These are phyloP conservation scores for Yamadazyma dendronema DNA, from an alignment of 1,139 yeast genomes.

Conservation along the genomic window DNA sequence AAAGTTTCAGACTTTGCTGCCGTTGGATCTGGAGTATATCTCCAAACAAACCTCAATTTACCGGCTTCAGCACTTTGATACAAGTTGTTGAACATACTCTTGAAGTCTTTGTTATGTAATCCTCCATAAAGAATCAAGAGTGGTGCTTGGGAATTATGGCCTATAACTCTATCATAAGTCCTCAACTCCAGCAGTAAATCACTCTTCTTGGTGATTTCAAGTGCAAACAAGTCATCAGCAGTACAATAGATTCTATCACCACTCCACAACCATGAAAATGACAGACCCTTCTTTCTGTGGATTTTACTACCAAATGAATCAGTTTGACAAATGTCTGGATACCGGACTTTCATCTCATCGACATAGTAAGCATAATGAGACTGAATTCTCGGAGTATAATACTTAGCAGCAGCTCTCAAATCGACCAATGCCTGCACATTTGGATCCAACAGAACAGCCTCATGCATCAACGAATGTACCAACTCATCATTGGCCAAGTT, in stretches of 20 bases:
- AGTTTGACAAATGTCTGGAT: conserved; percentile 21
- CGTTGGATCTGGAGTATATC: conserved; percentile 53
- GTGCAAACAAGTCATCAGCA: conserved; percentile 65
- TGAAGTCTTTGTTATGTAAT: conserved; percentile 46
- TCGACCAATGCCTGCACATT: conserved; percentile 37
- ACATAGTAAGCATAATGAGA: conserved; percentile 59
- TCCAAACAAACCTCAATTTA: conserved; percentile 71
- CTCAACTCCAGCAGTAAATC: conserved; percentile 19
- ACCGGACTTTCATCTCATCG: conserved; percentile 6
- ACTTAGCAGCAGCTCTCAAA: conserved; percentile 51
- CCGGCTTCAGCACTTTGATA: conserved; percentile 61
- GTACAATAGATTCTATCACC: conserved; percentile 61
- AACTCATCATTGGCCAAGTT: conserved; percentile 35
- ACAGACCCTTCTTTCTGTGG: conserved; percentile 16
- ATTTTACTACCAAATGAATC: conserved; percentile 40
- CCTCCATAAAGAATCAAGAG: conserved; percentile 51
- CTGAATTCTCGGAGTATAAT: conserved; percentile 59
- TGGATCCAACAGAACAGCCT: conserved; percentile 22
- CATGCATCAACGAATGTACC: conserved; percentile 35
- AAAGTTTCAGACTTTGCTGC: conserved; percentile 30
- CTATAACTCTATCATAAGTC: conserved; percentile 62
- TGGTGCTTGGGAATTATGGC: conserved; percentile 41
- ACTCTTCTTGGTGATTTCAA: conserved; percentile 42
- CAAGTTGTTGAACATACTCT: conserved; percentile 56
- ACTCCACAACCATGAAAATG: conserved; percentile 52